These are phyloP conservation scores for Dactylellina parvicollis DNA, from an alignment of 2,329 filamentous ascomycete species.

Conservation along the genomic window DNA sequence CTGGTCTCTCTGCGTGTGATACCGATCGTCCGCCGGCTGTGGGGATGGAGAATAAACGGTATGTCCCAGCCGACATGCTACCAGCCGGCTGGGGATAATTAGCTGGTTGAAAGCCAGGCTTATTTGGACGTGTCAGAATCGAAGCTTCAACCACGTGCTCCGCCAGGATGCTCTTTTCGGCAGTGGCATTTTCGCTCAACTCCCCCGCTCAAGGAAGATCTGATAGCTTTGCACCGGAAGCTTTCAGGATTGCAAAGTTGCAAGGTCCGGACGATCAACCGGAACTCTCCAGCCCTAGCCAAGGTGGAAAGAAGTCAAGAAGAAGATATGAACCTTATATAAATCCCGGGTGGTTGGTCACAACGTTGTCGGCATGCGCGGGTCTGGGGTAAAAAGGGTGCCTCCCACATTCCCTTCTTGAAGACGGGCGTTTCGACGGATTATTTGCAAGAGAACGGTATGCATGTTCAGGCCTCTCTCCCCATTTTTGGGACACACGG, in stretches of 20 bases:
- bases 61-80: slow-evolving; percentile 17
- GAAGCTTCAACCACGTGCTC: slow-evolving; percentile 49
- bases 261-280: neutral
- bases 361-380: slow-evolving; percentile 12
- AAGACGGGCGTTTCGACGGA: neutral
- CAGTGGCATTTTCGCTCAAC: neutral
- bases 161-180: slow-evolving; percentile 25
- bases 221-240: slow-evolving; percentile 3
- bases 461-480: neutral
- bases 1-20: neutral
- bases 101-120: slow-evolving; percentile 7
- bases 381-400: slow-evolving; percentile 37
- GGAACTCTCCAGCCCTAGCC: neutral
- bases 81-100: slow-evolving; percentile 6
- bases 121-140: slow-evolving; percentile 34
- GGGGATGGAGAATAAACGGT: neutral
- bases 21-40: neutral
- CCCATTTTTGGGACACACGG: neutral
- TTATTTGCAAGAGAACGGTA: neutral
- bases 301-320: too few relatives aligned
- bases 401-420: slow-evolving; percentile 5
- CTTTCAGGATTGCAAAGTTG: neutral
- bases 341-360: slow-evolving; percentile 16
- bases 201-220: slow-evolving; percentile 4
- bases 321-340: too few relatives aligned